phyloP scores from a whole-genome alignment of 257 asterid species.

The Gentiana macrophylla region DNA sequence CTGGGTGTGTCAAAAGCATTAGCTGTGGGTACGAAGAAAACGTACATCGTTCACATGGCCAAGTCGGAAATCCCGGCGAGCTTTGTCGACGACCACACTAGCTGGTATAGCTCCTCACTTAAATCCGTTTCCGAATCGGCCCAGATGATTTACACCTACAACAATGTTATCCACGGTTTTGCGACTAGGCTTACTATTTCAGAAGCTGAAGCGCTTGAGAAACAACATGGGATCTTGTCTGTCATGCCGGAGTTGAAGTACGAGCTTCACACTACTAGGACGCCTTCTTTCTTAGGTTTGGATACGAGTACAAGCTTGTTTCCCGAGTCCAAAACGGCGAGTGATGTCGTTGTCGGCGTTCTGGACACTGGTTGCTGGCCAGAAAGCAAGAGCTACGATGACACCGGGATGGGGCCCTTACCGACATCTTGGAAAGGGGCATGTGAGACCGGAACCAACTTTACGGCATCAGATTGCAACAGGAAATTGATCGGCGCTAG shows the following conservation, averaged over 20 bases:
- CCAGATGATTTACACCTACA: slow-evolving; percentile 58
- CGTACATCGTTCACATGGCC: slow-evolving; percentile 84
- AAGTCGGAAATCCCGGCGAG: slow-evolving; percentile 58
- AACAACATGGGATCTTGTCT: slow-evolving; percentile 49
- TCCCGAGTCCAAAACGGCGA: slow-evolving; percentile 39
- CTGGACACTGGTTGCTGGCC: slow-evolving; percentile 96
- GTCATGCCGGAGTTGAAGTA: slow-evolving; percentile 54
- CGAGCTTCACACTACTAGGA: slow-evolving; percentile 83
- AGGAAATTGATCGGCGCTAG: slow-evolving; percentile 70
- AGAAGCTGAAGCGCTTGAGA: slow-evolving; percentile 39
- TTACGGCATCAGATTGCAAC: slow-evolving; percentile 48
- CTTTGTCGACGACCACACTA: slow-evolving; percentile 45
- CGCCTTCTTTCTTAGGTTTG: slow-evolving; percentile 70
- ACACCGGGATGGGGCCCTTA: slow-evolving; percentile 51
- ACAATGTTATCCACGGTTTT: slow-evolving; percentile 59
- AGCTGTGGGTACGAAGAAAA: slow-evolving; percentile 15
- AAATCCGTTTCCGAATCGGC: slow-evolving; percentile 66
- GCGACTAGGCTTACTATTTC: slow-evolving; percentile 45
- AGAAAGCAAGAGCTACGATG: slow-evolving; percentile 76
- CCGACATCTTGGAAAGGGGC: slow-evolving; percentile 74
- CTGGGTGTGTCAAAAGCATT: slow-evolving; percentile 16
- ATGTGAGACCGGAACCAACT: slow-evolving; percentile 62
- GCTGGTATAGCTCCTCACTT: slow-evolving; percentile 72
- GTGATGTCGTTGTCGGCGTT: slow-evolving; percentile 68
- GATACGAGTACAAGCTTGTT: slow-evolving; percentile 49